Evolutionary conservation across 257 asterid species (phyloP).

Genomic region (Nicotiana benthamiana): DNA sequence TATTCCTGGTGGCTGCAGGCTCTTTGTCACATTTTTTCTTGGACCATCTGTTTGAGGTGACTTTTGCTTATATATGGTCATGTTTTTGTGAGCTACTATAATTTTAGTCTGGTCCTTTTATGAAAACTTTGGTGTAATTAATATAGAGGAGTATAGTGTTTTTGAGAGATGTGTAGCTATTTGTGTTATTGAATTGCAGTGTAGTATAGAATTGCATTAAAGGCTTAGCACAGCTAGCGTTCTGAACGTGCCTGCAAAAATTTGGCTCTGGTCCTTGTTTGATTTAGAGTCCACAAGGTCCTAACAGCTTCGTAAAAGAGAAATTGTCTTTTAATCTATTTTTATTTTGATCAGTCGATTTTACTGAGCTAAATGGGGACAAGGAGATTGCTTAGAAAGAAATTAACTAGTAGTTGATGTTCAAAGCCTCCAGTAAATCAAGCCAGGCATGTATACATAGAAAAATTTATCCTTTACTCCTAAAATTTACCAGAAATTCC

Average conservation of each 20-base stretch:
- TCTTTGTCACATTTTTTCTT: conserved; percentile 89
- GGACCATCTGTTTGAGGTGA: conserved; percentile 90
- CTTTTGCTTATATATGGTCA: background rate
- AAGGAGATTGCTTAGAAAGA: background rate
- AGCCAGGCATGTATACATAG: too few species aligned
- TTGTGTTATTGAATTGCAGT: background rate
- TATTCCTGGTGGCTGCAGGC: conserved; percentile 69
- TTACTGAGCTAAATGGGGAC: background rate
- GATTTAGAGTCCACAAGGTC: background rate
- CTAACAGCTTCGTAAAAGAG: background rate
- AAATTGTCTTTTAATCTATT: background rate
- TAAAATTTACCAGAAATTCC: too few species aligned
- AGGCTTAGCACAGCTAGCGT: background rate
- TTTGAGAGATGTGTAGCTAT: background rate
- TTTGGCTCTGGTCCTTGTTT: background rate
- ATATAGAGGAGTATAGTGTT: background rate
- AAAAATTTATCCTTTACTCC: too few species aligned
- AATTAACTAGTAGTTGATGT: too few species aligned
- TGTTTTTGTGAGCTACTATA: background rate
- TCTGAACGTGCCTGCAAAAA: background rate
- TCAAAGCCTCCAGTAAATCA: too few species aligned
- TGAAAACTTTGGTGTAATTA: background rate
- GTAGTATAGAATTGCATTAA: background rate
- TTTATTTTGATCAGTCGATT: background rate
- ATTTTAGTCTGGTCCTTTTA: background rate